A percentile compares a stretch with the other conserved stretches of the same genome.
Conservation (phyloP, 495 filamentous ascomycete species). For the Lophium mytilinum region DNA sequence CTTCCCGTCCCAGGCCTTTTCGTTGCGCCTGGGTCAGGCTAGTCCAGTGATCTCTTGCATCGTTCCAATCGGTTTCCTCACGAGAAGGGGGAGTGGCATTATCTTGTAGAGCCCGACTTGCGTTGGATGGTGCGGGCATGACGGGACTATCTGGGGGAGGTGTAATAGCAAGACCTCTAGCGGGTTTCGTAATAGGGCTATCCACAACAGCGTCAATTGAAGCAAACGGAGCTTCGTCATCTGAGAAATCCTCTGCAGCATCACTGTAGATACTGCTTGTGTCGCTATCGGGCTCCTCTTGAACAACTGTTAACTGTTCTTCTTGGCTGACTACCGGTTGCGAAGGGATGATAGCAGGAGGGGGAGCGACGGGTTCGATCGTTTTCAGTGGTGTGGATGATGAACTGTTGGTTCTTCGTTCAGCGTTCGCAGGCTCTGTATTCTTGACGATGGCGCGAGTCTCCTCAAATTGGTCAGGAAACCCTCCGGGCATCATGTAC, state of each 20-base stretch:
- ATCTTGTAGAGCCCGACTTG: conserved; percentile 2
- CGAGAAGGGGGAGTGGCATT: background rate
- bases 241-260: conserved; percentile 68
- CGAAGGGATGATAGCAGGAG: background rate
- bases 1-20: conserved; percentile 48
- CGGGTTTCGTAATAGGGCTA: conserved; percentile 36
- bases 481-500: conserved; percentile 20
- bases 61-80: conserved; percentile 48
- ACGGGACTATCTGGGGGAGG: conserved; percentile 19
- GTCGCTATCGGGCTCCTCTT: conserved; percentile 32
- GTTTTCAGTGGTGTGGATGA: background rate
- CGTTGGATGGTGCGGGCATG: background rate
- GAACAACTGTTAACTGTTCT: background rate
- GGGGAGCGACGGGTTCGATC: background rate
- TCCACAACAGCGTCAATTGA: conserved; percentile 81
- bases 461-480: conserved; percentile 9
- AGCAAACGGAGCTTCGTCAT: conserved; percentile 69
- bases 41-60: conserved; percentile 56
- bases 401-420: too few species aligned
- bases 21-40: conserved; percentile 51
- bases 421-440: background rate
- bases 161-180: conserved; percentile 8
- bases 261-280: conserved; percentile 75
- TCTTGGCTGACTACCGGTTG: background rate
- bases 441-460: background rate